Evolutionary conservation across 441 rosid genomes (phyloP), one percentile per base, ranked within the genome.

Genomic region (Raphanus hybrid): DNA sequence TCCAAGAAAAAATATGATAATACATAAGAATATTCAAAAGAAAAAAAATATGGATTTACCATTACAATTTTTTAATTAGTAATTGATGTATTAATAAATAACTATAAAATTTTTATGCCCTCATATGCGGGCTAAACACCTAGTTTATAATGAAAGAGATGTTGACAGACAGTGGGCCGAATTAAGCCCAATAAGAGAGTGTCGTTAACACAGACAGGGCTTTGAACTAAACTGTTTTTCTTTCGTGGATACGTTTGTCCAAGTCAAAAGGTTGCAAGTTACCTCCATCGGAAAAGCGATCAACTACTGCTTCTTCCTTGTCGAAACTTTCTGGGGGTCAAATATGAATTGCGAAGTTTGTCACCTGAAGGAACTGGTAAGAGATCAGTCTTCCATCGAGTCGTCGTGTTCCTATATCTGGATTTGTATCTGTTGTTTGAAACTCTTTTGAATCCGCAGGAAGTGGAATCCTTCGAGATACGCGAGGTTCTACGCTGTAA

Each of bases 281-380:
- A 18, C 68, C 66, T 59, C 50, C 20, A 65, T 64, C 68, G 3
- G 9, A 72, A 61, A 15, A 52, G 26, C 6, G 35, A 32, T 15
- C 58, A n/a, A 6, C 34, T 2, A 2, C 15, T 32, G 8, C 70
- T 54, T 37, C 29, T 29, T 59, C 64, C 64, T 58, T 75, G 41
- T 50, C 75, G 29, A 37, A 57, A 12, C 20, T 67, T 16, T 23
- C 20, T 0, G 37, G 6, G 5, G 29, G 76, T 39, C 62, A 64
- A 77, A 75, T 23, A 95, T 95, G 99, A 95, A 92, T 86, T 90
- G 97, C 84, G 98, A 95, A 86, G 96, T 89, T 79, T 95, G 98
- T 79, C 92, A 89, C 14, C 96, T 95, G 29, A 95, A 89, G 80
- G 98, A 92, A 85, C 90, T 95, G 90, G 98, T 94, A 80, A 77